These are phyloP conservation scores for Xylaria sp. DNA, from an alignment of 2,329 filamentous ascomycete species.

Conservation along the genomic window DNA sequence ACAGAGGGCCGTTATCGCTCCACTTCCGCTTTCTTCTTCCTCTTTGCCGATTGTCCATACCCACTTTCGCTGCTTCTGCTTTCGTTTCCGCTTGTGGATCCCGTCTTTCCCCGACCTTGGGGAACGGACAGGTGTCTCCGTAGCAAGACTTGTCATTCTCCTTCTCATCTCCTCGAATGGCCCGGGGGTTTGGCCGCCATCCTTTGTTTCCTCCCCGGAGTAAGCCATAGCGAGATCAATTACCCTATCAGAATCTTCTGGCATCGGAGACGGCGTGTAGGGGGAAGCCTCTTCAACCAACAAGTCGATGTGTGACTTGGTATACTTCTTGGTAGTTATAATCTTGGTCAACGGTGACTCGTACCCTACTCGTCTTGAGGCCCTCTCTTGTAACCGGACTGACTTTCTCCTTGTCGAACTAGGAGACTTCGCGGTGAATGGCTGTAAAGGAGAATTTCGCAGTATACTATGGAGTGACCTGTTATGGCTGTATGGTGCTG, in stretches of 20 bases:
- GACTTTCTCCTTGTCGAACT: slow-evolving; percentile 61
- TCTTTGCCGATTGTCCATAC: slow-evolving; percentile 69
- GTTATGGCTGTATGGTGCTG: slow-evolving; percentile 64
- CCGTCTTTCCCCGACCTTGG: slow-evolving; percentile 47
- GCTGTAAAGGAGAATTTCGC: slow-evolving; percentile 68
- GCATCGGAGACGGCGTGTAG: slow-evolving; percentile 47
- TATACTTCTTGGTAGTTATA: slow-evolving; percentile 67
- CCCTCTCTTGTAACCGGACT: slow-evolving; percentile 59
- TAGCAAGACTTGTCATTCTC: slow-evolving; percentile 56
- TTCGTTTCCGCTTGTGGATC: slow-evolving; percentile 59
- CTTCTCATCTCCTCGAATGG: slow-evolving; percentile 68
- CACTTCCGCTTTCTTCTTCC: slow-evolving; percentile 48
- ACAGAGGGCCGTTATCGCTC: slow-evolving; percentile 49
- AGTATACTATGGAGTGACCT: slow-evolving; percentile 67
- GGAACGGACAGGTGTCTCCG: slow-evolving; percentile 50
- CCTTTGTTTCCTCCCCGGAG: slow-evolving; percentile 59
- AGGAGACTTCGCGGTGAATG: slow-evolving; percentile 55
- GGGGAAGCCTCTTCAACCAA: slow-evolving; percentile 63
- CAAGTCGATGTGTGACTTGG: slow-evolving; percentile 67
- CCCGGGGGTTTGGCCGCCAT: slow-evolving; percentile 67
- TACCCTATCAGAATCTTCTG: slow-evolving; percentile 47
- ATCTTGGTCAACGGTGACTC: slow-evolving; percentile 67
- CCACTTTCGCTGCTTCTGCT: slow-evolving; percentile 68
- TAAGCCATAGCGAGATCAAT: slow-evolving; percentile 59
- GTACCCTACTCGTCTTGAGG: slow-evolving; percentile 64